Conservation (phyloP, 2,329 filamentous ascomycete species). For the Hypomyces perniciosus region DNA sequence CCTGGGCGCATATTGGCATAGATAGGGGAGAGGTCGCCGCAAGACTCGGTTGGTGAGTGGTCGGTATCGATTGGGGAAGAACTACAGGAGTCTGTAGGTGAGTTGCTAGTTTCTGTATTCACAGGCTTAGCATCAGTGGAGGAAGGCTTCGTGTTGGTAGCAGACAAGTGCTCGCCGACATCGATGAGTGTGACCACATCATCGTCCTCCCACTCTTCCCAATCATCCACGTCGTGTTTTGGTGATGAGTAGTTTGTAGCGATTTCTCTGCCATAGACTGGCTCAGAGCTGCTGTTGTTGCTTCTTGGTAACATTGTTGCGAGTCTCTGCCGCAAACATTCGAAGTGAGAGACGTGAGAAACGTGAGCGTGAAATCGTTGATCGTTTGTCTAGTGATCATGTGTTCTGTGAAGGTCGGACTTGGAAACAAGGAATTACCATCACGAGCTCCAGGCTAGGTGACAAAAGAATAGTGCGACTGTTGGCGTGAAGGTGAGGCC, state of each 20-base stretch:
- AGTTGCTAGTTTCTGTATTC: constrained; percentile 1
- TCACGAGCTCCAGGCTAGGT: constrained; percentile 12
- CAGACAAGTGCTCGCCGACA: constrained; percentile 28
- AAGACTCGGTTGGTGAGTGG: constrained; percentile 9
- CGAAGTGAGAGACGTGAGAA: not conserved
- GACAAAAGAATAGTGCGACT: not conserved
- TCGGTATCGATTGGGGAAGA: constrained; percentile 15
- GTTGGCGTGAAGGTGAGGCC: not conserved
- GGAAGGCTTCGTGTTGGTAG: not conserved
- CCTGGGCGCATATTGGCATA: constrained; percentile 4
- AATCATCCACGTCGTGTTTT: constrained; percentile 33
- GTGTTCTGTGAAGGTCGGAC: not conserved
- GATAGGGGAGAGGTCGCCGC: constrained; percentile 3
- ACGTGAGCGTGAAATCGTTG: constrained; percentile 3
- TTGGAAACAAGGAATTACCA: not conserved
- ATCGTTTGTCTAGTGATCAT: constrained; percentile 1
- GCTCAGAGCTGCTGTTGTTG: constrained; percentile 10
- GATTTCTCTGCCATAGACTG: constrained; percentile 1
- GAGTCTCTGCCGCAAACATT: constrained; percentile 6
- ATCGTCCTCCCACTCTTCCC: constrained; percentile 51
- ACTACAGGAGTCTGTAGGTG: constrained; percentile 3
- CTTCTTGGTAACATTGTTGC: constrained; percentile 12
- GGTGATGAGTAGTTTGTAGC: constrained; percentile 13
- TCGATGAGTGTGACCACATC: constrained; percentile 36
- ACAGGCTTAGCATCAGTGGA: not conserved